Base-by-base conservation (phyloP, 768 basidiomycete species). In the Galerina marginata region DNA sequence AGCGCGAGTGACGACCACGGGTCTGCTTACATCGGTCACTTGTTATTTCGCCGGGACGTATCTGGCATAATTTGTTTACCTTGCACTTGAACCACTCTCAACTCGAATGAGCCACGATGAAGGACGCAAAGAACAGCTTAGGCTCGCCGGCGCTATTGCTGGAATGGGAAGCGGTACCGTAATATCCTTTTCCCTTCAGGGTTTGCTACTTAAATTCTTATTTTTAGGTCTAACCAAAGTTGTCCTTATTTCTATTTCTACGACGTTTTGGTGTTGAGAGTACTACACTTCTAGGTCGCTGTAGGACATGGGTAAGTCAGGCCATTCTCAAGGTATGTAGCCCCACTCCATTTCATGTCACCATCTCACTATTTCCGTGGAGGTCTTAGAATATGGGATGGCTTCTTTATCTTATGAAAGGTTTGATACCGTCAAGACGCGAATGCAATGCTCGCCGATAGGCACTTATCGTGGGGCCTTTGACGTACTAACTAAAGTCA, bases 371-470 rank as follows among this genome's bases (percentile, higher is more conserved):
- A 7, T 33, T 33, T 33, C 29, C 7, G 29, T 33, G 29, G 20
- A 20, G 20, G 5, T 33, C 7, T 33, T 4, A 33, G 29, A 33
- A 4, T 33, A 33, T 33, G 29, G 29, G 4, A 33, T 33, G 29
- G 29, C 29, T 33, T 33, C 29, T 26, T 40, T 29, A 56, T 36
- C 14, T 42, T 20, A 48, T 37, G 25, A 3, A 61, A 89, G 87
- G 3, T 90, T 90, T 72, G 88, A 90, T 70, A 90, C 88, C 15
- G 81, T 91, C 64, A 91, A 91, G 71, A 88, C 87, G 2, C 83
- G 89, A 25, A 70, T 91, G 68, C 89, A 91, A 71, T 89, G 88
- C 68, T 82, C 86, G 36, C 84, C 86, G 9, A 79, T 83, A 46
- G 87, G 86, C 54, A 85, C 84, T 25, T 89, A 90, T 69, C 77